A percentile compares a stretch with the other conserved stretches of the same genome.
Evolutionary conservation across 106 monocot species (phyloP).

Genomic region (Phalaenopsis aphrodite): DNA sequence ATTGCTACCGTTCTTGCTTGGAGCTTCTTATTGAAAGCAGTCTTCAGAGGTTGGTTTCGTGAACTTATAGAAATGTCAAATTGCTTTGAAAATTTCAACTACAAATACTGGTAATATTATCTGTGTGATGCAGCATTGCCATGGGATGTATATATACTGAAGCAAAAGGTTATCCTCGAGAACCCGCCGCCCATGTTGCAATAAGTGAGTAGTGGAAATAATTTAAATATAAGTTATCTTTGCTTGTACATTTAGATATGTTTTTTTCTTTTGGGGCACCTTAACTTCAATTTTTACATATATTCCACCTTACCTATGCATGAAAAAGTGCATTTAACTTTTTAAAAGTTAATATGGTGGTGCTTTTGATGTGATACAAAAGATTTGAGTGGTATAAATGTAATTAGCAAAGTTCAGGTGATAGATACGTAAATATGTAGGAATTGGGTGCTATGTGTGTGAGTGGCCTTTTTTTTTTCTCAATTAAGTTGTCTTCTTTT

Average conservation of each 20-base stretch:
- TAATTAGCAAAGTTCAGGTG: too few relatives aligned
- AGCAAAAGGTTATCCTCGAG: conserved; percentile 89
- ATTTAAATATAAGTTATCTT: neutral
- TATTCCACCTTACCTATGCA: too few relatives aligned
- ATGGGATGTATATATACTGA: conserved; percentile 97
- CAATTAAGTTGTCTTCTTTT: neutral
- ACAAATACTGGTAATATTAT: neutral
- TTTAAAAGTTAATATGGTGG: too few relatives aligned
- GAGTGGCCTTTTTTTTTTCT: neutral
- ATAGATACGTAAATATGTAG: too few relatives aligned
- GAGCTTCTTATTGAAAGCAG: conserved; percentile 95
- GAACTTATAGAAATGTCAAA: neutral
- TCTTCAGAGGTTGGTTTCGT: conserved; percentile 64
- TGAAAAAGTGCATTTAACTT: too few relatives aligned
- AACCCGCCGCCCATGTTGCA: conserved; percentile 99
- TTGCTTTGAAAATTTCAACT: neutral
- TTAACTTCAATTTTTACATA: too few relatives aligned
- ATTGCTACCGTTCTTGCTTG: conserved; percentile 92
- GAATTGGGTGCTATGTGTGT: too few relatives aligned
- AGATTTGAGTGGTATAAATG: too few relatives aligned
- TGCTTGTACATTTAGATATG: neutral
- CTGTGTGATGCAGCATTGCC: conserved; percentile 66
- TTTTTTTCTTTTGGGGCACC: neutral
- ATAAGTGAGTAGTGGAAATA: conserved; percentile 64
- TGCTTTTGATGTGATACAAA: too few relatives aligned